Conservation (phyloP, 1,139 yeast genomes). For the Nadsonia starkeyi-henricii region DNA sequence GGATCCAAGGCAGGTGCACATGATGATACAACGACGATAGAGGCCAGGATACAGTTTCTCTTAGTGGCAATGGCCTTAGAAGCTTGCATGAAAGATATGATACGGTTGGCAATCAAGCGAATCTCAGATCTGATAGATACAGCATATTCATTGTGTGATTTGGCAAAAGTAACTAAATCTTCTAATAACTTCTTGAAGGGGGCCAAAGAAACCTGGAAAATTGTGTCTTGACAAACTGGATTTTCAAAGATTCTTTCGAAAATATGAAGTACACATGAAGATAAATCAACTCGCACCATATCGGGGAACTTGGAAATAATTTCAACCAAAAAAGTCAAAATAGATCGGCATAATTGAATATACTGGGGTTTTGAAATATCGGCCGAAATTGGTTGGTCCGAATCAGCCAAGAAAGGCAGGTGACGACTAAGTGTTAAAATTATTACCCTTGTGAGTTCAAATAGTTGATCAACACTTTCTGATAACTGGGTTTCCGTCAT, state of each 20-base stretch:
- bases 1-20: conserved; percentile 32
- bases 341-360: conserved; percentile 26
- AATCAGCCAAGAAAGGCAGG: conserved; percentile 45
- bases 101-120: conserved; percentile 17
- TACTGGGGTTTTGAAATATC: conserved; percentile 17
- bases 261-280: conserved; percentile 52
- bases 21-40: conserved; percentile 46
- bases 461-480: conserved; percentile 59
- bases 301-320: conserved; percentile 55
- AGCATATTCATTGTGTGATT: conserved; percentile 11
- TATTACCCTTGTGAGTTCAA: conserved; percentile 36
- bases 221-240: conserved; percentile 17
- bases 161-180: conserved; percentile 18
- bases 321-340: conserved; percentile 41
- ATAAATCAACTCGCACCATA: conserved; percentile 53
- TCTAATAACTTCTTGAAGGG: conserved; percentile 20
- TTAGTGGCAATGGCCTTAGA: conserved; percentile 18
- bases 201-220: conserved; percentile 19
- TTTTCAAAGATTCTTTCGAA: conserved; percentile 47
- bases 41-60: conserved; percentile 39
- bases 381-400: conserved; percentile 21
- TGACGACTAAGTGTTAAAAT: conserved; percentile 39
- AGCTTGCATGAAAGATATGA: conserved; percentile 12
- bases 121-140: conserved; percentile 26
- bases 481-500: conserved; percentile 11